A percentile compares a stretch with the other conserved stretches of the same genome.
phyloP scores from a whole-genome alignment of 768 basidiomycete species.

The Boletus coccyginus region DNA sequence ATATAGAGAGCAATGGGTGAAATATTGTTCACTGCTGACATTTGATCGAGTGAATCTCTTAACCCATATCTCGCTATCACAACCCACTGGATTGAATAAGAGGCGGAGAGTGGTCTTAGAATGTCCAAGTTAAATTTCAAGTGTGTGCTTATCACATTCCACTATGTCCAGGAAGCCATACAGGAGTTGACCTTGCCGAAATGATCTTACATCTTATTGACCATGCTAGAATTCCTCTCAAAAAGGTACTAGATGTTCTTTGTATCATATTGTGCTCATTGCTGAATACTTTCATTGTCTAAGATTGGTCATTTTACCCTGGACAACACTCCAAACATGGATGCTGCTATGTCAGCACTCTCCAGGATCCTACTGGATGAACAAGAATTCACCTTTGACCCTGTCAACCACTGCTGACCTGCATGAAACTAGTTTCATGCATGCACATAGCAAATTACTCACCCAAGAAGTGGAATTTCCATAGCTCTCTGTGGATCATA shows the following conservation, averaged over 20 bases:
- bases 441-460: too few species aligned
- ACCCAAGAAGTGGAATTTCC: too few species aligned
- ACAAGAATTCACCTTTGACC: not conserved
- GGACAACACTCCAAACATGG: conserved; percentile 20
- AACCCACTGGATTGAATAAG: not conserved
- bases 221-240: conserved; percentile 1
- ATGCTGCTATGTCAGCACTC: conserved; percentile 2
- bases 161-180: conserved; percentile 9
- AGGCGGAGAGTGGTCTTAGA: not conserved
- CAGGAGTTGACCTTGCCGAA: not conserved
- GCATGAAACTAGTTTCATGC: too few species aligned
- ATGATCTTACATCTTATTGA: not conserved
- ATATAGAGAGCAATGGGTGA: too few species aligned
- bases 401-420: not conserved
- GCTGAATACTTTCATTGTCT: too few species aligned
- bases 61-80: not conserved
- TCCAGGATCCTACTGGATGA: not conserved
- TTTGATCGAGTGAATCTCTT: not conserved
- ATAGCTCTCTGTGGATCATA: too few species aligned
- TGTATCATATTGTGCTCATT: too few species aligned
- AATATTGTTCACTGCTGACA: too few species aligned
- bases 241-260: not conserved
- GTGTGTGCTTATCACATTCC: conserved; percentile 14
- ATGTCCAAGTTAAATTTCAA: not conserved
- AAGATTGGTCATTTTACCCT: conserved; percentile 12